Evolutionary conservation across 768 basidiomycete species (phyloP).

Genomic region (Hypholoma fasciculare): DNA sequence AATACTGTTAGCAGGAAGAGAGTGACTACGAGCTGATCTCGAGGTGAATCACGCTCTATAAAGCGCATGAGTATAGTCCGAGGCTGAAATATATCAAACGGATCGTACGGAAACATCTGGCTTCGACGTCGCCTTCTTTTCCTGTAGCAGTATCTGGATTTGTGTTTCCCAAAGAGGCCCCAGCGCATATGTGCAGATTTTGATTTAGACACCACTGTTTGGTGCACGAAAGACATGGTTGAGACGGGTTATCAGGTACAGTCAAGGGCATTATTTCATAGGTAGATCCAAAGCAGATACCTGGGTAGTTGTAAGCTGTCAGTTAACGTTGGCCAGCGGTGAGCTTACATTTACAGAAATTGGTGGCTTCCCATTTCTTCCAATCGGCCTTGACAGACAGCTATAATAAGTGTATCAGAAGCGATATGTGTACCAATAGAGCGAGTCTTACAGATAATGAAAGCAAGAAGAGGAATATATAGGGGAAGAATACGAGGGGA

Average conservation of each 20-base stretch:
- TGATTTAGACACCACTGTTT: constrained; percentile 96
- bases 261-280: constrained; percentile 84
- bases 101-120: constrained; percentile 89
- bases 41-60: constrained; percentile 90
- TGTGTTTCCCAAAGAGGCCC: constrained; percentile 80
- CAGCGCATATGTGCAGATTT: constrained; percentile 80
- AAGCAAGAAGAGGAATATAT: constrained; percentile 17
- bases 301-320: constrained; percentile 37
- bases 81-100: neutral
- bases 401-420: constrained; percentile 5
- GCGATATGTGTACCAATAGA: neutral
- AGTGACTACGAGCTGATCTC: constrained; percentile 92
- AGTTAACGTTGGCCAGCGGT: neutral
- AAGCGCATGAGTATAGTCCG: constrained; percentile 13
- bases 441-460: constrained; percentile 12
- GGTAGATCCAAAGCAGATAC: constrained; percentile 88
- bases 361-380: constrained; percentile 87
- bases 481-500: constrained; percentile 4
- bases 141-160: constrained; percentile 93
- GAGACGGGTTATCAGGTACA: constrained; percentile 79
- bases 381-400: constrained; percentile 28
- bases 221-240: constrained; percentile 92
- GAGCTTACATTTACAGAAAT: constrained; percentile 82
- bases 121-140: constrained; percentile 94
- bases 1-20: constrained; percentile 87